Conservation (phyloP, 306 rosid species). For the Citrullus mucosospermus region DNA sequence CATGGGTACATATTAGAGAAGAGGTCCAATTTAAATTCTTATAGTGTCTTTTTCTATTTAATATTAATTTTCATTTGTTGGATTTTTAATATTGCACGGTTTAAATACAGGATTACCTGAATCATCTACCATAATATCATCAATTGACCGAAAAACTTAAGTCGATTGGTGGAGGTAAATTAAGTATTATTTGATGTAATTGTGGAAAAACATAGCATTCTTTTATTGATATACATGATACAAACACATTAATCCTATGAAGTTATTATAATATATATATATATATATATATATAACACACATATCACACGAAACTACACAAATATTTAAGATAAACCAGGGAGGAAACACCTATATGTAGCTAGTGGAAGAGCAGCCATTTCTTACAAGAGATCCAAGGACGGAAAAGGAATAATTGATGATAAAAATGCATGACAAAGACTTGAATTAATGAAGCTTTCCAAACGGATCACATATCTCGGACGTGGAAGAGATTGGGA, state of each 20-base stretch:
- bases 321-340: neutral
- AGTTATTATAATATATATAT: neutral
- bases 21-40: too few species aligned
- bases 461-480: conserved; percentile 32
- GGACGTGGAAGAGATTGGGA: conserved; percentile 78
- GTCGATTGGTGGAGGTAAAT: too few species aligned
- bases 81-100: too few species aligned
- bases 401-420: neutral
- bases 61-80: too few species aligned
- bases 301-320: neutral
- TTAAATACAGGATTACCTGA: too few species aligned
- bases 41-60: too few species aligned
- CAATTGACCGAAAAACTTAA: too few species aligned
- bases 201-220: neutral
- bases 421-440: neutral
- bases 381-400: neutral
- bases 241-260: neutral
- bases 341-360: too few species aligned
- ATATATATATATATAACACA: neutral
- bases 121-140: too few species aligned
- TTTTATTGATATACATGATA: conserved; percentile 4
- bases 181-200: neutral
- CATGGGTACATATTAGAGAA: too few species aligned
- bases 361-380: neutral
- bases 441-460: neutral